Percentiles rank a stretch among this genome's conserved stretches.
Conservation (phyloP, 192 early-diverging fungal species). For the Mycoemilia scoparia region DNA sequence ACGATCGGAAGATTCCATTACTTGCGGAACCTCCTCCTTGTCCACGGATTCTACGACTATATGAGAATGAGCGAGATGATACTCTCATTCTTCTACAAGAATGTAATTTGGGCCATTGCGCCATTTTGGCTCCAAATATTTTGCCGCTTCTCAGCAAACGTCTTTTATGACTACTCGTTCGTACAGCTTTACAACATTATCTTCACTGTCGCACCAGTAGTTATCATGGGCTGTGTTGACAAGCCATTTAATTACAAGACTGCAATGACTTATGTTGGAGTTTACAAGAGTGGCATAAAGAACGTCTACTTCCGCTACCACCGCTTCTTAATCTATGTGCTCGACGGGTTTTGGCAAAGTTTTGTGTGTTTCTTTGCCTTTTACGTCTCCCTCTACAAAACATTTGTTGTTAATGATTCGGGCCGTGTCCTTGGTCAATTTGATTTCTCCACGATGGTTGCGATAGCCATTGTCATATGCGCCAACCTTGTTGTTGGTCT, state of each 20-base stretch:
- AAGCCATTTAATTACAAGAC: slow-evolving; percentile 26
- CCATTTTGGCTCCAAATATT: slow-evolving; percentile 92
- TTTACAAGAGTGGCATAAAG: slow-evolving; percentile 73
- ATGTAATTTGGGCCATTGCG: slow-evolving; percentile 80
- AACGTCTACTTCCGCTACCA: slow-evolving; percentile 64
- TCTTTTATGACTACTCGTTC: slow-evolving; percentile 89
- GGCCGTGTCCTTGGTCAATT: slow-evolving; percentile 37
- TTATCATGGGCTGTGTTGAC: slow-evolving; percentile 36
- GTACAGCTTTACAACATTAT: slow-evolving; percentile 75
- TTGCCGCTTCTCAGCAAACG: slow-evolving; percentile 74
- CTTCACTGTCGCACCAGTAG: slow-evolving; percentile 47
- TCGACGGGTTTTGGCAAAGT: slow-evolving; percentile 88
- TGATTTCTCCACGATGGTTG: slow-evolving; percentile 64
- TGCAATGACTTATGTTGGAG: slow-evolving; percentile 34
- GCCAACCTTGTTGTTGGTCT: slow-evolving; percentile 65
- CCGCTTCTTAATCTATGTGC: slow-evolving; percentile 71
- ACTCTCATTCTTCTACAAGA: slow-evolving; percentile 92
- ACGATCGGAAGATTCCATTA: slow-evolving; percentile 83
- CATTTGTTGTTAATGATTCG: slow-evolving; percentile 25
- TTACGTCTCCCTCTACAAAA: slow-evolving; percentile 36
- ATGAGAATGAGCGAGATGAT: slow-evolving; percentile 77
- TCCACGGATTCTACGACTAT: slow-evolving; percentile 88
- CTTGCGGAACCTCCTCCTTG: slow-evolving; percentile 65
- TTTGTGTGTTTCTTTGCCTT: slow-evolving; percentile 68
- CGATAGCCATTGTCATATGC: slow-evolving; percentile 54